These are phyloP conservation scores for Umbelopsis sp. DNA, from an alignment of 371 early-diverging fungal genomes.

Conservation along the genomic window DNA sequence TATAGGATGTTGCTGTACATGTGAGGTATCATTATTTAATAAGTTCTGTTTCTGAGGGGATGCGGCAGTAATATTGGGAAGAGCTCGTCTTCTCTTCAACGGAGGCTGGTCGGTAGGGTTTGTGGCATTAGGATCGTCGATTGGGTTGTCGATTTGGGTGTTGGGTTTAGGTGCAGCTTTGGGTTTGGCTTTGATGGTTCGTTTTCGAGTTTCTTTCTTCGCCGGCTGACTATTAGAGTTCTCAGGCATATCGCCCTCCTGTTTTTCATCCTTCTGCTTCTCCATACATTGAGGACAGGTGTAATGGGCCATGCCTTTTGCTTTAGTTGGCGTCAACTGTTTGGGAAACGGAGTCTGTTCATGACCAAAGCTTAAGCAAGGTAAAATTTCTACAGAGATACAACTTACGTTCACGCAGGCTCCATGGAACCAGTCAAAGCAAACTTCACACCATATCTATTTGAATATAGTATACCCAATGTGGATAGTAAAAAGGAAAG, in stretches of 20 bases:
- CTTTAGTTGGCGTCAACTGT: background rate
- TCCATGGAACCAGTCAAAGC: slow-evolving; percentile 17
- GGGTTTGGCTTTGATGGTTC: background rate
- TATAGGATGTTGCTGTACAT: background rate
- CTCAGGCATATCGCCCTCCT: background rate
- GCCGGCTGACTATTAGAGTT: background rate
- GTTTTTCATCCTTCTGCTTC: background rate
- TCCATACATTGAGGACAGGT: slow-evolving; percentile 4
- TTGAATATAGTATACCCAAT: background rate
- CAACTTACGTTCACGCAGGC: slow-evolving; percentile 5
- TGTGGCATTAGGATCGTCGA: background rate
- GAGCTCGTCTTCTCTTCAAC: background rate
- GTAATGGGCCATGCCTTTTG: slow-evolving; percentile 7
- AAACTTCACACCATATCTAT: slow-evolving; percentile 12
- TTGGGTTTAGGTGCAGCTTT: background rate
- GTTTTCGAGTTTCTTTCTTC: background rate
- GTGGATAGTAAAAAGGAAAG: too few species aligned
- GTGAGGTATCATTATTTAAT: background rate
- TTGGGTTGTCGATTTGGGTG: background rate
- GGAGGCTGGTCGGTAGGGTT: background rate
- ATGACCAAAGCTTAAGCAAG: background rate
- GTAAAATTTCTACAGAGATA: background rate
- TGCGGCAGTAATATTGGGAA: background rate
- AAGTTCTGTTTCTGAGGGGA: background rate
- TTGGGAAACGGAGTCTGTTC: background rate